Conservation (phyloP, 345 rosid species). For the Acer campestre region DNA sequence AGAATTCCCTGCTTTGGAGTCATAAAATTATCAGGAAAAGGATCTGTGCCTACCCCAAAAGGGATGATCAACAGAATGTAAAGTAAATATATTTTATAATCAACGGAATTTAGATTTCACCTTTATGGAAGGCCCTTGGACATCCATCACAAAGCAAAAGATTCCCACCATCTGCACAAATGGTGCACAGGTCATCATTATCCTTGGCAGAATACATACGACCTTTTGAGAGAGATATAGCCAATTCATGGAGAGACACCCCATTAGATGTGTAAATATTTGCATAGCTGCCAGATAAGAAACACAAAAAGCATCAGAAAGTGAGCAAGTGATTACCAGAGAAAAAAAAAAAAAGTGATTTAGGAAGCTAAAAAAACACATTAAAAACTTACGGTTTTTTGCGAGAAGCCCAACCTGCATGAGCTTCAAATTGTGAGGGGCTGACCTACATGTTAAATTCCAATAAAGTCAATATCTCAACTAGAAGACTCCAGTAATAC, state of each 20-base stretch:
- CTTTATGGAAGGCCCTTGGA: slow-evolving; percentile 97
- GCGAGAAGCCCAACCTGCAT: slow-evolving; percentile 99
- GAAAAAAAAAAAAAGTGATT: not conserved
- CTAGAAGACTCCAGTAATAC: slow-evolving; percentile 13
- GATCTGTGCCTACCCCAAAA: not conserved
- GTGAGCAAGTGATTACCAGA: not conserved
- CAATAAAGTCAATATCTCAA: slow-evolving; percentile 19
- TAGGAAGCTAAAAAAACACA: not conserved
- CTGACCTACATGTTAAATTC: slow-evolving; percentile 69
- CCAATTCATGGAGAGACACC: slow-evolving; percentile 96
- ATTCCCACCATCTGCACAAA: slow-evolving; percentile 96
- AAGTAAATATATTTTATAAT: slow-evolving; percentile 16
- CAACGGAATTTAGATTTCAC: slow-evolving; percentile 37
- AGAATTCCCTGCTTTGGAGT: not conserved
- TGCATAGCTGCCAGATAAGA: slow-evolving; percentile 63
- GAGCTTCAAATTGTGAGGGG: slow-evolving; percentile 95
- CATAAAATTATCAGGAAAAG: not conserved
- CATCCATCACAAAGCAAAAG: slow-evolving; percentile 95
- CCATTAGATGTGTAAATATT: slow-evolving; percentile 97
- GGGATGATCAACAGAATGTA: slow-evolving; percentile 9
- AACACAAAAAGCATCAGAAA: slow-evolving; percentile 24
- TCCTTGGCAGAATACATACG: slow-evolving; percentile 73
- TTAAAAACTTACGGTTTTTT: slow-evolving; percentile 78
- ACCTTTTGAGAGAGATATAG: slow-evolving; percentile 78
- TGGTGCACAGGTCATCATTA: slow-evolving; percentile 79